A percentile compares a stretch with the other conserved stretches of the same genome.
phyloP scores from a whole-genome alignment of 495 filamentous ascomycete genomes.

The Podospora bellae-mahoneyi region DNA sequence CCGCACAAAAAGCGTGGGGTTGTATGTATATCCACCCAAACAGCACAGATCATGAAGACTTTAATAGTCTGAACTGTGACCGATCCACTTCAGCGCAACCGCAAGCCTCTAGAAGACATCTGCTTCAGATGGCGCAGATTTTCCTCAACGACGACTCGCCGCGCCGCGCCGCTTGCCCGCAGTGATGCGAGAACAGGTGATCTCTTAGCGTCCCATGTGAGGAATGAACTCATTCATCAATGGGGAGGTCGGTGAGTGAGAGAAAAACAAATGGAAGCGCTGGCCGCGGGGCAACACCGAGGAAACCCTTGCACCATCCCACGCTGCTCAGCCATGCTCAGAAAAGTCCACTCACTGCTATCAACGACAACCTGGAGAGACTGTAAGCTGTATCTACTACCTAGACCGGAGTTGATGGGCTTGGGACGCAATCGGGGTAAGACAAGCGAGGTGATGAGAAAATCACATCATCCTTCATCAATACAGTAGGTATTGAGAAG shows the following conservation, averaged over 20 bases:
- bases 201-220: neutral
- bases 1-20: neutral
- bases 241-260: neutral
- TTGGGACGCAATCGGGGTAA: neutral
- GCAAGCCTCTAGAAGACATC: neutral
- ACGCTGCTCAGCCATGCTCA: neutral
- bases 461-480: slow-evolving; percentile 1
- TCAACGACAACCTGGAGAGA: neutral
- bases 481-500: neutral
- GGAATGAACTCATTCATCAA: neutral
- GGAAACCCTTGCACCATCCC: neutral
- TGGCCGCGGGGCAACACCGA: neutral
- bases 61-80: neutral
- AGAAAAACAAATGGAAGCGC: too few relatives aligned
- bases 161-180: slow-evolving; percentile 9
- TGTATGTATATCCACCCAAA: neutral
- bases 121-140: neutral
- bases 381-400: neutral
- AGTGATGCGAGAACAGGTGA: slow-evolving; percentile 15
- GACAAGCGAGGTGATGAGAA: slow-evolving; percentile 6
- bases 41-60: neutral
- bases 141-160: too few relatives aligned
- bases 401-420: neutral
- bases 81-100: too few relatives aligned
- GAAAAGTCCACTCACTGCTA: neutral